Evolutionary conservation across 257 asterid species (phyloP), one percentile per base, ranked within the genome.

Genomic region (Haberlea rhodopensis): DNA sequence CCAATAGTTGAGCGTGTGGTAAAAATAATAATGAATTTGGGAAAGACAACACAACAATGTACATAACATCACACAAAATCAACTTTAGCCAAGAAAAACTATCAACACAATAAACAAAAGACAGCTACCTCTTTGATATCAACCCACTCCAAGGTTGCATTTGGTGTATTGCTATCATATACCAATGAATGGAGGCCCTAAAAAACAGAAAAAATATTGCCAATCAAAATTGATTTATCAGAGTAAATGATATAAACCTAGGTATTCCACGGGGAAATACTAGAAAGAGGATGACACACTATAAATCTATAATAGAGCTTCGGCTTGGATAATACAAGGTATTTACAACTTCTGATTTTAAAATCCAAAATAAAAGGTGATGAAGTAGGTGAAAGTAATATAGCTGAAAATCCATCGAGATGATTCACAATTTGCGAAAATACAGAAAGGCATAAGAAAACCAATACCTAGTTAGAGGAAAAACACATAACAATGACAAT

Each of bases 131-230:
- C 96, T 79, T 89, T 85, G 77, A 92, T 81, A 83, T 87, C 81
- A 51, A 89, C 96, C 96, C 91, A 85, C 78, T 89, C 96, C 84
- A 81, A 69, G 63, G 85, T 84, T 25, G 81, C 91, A 66, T 79
- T 84, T 52, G 91, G 83, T 1, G 94, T 85, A 68, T 81, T 75
- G 74, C 82, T 81, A 66, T 85, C 95, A 82, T 92, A 92, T 61
- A 89, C 91, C 84, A 92, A 73, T 54, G 94, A 86, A 89, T 92
- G 95, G 58, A 84, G 85, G 43, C 96, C 99, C 98, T 91, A 24
- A n/a, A n/a, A n/a, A 75, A 5, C 23, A 74, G 34, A 60, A 63
- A 24, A 58, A 59, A n/a, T 24, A 66, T 10, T 45, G 53, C 51
- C 62, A 77, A 52, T 31, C 24, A 68, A 43, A 49, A 57, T 15